Conservation (phyloP, 306 rosid genomes). For the Morella rubra region DNA sequence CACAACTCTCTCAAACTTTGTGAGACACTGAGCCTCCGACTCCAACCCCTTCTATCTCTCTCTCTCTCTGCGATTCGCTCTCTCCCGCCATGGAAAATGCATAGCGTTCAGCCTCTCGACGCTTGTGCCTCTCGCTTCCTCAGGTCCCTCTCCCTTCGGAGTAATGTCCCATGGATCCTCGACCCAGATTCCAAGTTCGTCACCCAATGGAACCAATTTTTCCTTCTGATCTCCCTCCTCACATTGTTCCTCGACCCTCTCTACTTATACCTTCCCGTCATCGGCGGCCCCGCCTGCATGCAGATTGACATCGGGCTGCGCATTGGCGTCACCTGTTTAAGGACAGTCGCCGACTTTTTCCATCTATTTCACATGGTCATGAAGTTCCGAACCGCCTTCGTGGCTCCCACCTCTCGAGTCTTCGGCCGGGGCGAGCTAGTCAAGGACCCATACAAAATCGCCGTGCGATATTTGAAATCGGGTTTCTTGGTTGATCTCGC, state of each 20-base stretch:
- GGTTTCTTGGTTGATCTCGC: slow-evolving; percentile 72
- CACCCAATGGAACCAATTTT: slow-evolving; percentile 56
- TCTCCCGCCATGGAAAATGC: slow-evolving; percentile 27
- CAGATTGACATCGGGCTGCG: slow-evolving; percentile 46
- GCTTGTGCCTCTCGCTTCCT: slow-evolving; percentile 39
- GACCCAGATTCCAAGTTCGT: slow-evolving; percentile 62
- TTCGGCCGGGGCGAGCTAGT: slow-evolving; percentile 74
- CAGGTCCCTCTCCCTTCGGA: slow-evolving; percentile 43
- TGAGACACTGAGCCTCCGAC: neutral
- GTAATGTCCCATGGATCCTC: slow-evolving; percentile 55
- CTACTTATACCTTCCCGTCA: slow-evolving; percentile 66
- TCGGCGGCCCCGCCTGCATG: slow-evolving; percentile 62
- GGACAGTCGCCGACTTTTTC: slow-evolving; percentile 69
- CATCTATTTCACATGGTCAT: slow-evolving; percentile 57
- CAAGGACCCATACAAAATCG: slow-evolving; percentile 55
- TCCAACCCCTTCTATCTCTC: slow-evolving; percentile 10
- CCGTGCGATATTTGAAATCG: slow-evolving; percentile 49
- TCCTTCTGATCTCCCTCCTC: slow-evolving; percentile 51
- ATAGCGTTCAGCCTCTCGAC: slow-evolving; percentile 19
- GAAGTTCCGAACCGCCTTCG: slow-evolving; percentile 71
- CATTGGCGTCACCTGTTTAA: slow-evolving; percentile 54
- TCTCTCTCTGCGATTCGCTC: neutral
- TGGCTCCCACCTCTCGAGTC: slow-evolving; percentile 47
- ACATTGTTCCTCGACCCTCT: slow-evolving; percentile 88
- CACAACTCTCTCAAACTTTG: neutral